Conservation (phyloP, 1,139 yeast genomes). For the Keqinozyma sinolaborantium region DNA sequence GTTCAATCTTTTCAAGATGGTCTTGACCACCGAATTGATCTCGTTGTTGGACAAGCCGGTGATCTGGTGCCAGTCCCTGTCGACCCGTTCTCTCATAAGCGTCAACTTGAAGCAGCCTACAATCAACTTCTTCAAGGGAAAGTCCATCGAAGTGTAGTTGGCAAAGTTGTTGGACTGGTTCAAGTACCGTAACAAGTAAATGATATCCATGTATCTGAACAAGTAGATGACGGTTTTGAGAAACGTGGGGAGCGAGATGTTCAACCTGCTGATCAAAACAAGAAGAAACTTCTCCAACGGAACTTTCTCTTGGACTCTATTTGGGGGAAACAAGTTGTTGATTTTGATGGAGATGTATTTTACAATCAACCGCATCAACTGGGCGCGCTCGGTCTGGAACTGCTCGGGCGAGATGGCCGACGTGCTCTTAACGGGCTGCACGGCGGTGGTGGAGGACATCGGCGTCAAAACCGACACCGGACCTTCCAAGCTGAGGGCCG, state of each 20-base stretch:
- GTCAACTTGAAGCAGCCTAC: constrained; percentile 45
- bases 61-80: constrained; percentile 30
- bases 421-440: constrained; percentile 2
- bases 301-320: constrained; percentile 27
- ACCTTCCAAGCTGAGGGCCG: neutral
- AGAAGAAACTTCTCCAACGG: constrained; percentile 42
- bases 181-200: constrained; percentile 43
- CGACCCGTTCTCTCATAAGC: constrained; percentile 26
- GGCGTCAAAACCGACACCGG: neutral
- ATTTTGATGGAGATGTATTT: constrained; percentile 45
- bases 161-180: constrained; percentile 47
- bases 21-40: constrained; percentile 33
- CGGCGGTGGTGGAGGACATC: constrained; percentile 1
- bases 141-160: constrained; percentile 44
- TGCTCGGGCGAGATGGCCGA: constrained; percentile 7
- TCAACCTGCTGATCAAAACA: constrained; percentile 36
- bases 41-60: constrained; percentile 40
- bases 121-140: constrained; percentile 40
- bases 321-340: constrained; percentile 45
- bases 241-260: constrained; percentile 33
- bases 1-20: constrained; percentile 39
- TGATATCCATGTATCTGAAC: constrained; percentile 48
- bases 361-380: constrained; percentile 42
- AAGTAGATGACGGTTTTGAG: constrained; percentile 43
- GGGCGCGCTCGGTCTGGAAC: constrained; percentile 20